These are phyloP conservation scores for Tylopilus orsonianus DNA, from an alignment of 1,284 basidiomycete species.

Conservation along the genomic window DNA sequence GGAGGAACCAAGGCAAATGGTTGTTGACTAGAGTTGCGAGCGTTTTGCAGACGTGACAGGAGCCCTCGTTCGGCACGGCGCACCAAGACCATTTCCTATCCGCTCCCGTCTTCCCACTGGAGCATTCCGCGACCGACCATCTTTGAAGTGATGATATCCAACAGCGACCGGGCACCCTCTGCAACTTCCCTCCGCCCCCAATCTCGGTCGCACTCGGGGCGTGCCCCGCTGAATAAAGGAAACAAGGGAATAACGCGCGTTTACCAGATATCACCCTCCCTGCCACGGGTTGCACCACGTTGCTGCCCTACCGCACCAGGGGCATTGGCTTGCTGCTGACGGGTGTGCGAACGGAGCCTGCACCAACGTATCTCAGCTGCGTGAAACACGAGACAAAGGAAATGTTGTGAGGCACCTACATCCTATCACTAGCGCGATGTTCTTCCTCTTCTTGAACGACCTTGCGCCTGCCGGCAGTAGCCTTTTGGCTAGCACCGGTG, in stretches of 20 bases:
- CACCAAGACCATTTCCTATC: slow-evolving; percentile 39
- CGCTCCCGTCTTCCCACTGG: slow-evolving; percentile 19
- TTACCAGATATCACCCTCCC: slow-evolving; percentile 76
- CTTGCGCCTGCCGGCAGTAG: slow-evolving; percentile 62
- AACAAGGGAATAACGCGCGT: slow-evolving; percentile 40
- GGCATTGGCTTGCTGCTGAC: slow-evolving; percentile 61
- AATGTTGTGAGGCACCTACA: slow-evolving; percentile 53
- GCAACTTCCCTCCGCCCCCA: slow-evolving; percentile 58
- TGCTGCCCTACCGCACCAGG: slow-evolving; percentile 65
- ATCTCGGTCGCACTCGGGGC: slow-evolving; percentile 62
- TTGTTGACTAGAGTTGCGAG: slow-evolving; percentile 18
- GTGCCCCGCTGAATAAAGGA: slow-evolving; percentile 47
- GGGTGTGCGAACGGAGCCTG: slow-evolving; percentile 83
- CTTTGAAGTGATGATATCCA: slow-evolving; percentile 38
- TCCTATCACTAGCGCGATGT: slow-evolving; percentile 73
- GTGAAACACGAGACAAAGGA: slow-evolving; percentile 19
- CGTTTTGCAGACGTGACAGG: slow-evolving; percentile 26
- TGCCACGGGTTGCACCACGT: slow-evolving; percentile 52
- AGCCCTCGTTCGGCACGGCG: slow-evolving; percentile 37
- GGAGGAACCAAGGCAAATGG: slow-evolving; percentile 12
- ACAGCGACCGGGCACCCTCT: slow-evolving; percentile 52
- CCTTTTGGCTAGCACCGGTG: slow-evolving; percentile 59
- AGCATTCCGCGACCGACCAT: slow-evolving; percentile 36
- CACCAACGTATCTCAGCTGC: slow-evolving; percentile 15
- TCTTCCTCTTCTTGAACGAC: slow-evolving; percentile 79